Conservation (phyloP, 768 basidiomycete species). For the Tricholoma matsutake region DNA sequence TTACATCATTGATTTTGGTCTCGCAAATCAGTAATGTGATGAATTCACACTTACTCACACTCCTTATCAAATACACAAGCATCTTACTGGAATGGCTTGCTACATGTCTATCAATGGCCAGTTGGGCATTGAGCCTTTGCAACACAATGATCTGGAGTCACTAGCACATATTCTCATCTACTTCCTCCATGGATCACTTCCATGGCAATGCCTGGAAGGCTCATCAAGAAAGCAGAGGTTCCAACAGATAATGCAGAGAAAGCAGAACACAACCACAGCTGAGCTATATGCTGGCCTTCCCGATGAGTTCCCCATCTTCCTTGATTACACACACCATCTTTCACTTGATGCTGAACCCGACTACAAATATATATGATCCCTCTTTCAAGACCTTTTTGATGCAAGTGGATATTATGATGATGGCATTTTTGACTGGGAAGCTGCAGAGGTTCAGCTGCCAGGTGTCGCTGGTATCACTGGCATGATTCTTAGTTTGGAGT, state of each 20-base stretch:
- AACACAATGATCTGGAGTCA: conserved; percentile 94
- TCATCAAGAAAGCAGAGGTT: conserved; percentile 2
- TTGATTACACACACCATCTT: conserved; percentile 40
- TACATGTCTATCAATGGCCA: too few species aligned
- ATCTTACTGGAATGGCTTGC: too few species aligned
- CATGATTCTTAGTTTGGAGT: not conserved
- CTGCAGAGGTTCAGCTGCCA: not conserved
- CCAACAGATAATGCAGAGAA: too few species aligned
- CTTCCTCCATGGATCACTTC: conserved; percentile 71
- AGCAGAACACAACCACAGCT: not conserved
- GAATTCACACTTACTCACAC: too few species aligned
- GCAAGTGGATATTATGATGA: conserved; percentile 51
- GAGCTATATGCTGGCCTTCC: too few species aligned
- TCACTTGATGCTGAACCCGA: conserved; percentile 60
- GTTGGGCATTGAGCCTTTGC: conserved; percentile 83
- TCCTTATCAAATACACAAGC: too few species aligned
- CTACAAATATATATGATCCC: conserved; percentile 56
- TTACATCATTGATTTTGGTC: conserved; percentile 26
- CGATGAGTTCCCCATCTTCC: too few species aligned
- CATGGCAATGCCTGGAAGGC: conserved; percentile 42
- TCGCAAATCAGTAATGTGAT: too few species aligned
- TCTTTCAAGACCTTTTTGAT: conserved; percentile 37
- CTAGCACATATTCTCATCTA: conserved; percentile 75
- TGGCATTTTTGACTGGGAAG: conserved; percentile 52
- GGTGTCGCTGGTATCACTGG: not conserved